Base-by-base conservation (phyloP, 768 basidiomycete species). In the Gymnopilus junonius region DNA sequence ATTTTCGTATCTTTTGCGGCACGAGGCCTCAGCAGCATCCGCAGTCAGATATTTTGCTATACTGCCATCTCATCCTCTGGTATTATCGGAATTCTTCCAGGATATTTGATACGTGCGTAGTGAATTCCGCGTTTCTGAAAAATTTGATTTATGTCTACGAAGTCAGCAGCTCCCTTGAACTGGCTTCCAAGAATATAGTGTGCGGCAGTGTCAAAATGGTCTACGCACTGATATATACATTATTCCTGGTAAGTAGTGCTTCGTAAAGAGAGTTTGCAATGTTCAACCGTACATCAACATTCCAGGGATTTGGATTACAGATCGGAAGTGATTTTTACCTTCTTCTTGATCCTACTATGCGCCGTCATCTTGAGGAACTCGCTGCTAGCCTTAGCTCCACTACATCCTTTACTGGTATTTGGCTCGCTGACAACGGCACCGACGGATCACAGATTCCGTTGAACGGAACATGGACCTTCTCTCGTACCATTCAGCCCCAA, bases 81-180 rank as follows among this genome's bases (percentile, higher is more conserved):
- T 25, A 92, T 96, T 59, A 92, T 96, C 32, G 88, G 92, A 37
- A 94, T 97, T 63, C 83, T 96, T 46, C 94, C 94, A n/a, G 94
- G 93, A 1, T 95, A 90, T 75, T 82, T 93, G 54, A 92, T 94
- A 62, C 73, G 92, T 92, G 72, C 62, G 89, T 77, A 11, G 46
- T 40, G 43, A n/a, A 35, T 34, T 35, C 29, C 56, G 40, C 23
- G 35, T 55, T 29, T 31, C 10, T 25, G 35, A 45, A 42, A 5
- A 53, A 31, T 35, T 53, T 32, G 25, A 37, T 55, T 40, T 66
- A 25, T 50, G 35, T 55, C 61, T 20, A 67, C 51, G 31, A 60
- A 79, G 93, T 94, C 69, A 93, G 87, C 67, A 91, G 91, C 69
- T 92, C 92, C 23, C 80, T 94, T 65, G 92, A 94, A 73, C 77